Base-by-base conservation (phyloP, 1,284 basidiomycete genomes). In the Xerocomus amazonicus region DNA sequence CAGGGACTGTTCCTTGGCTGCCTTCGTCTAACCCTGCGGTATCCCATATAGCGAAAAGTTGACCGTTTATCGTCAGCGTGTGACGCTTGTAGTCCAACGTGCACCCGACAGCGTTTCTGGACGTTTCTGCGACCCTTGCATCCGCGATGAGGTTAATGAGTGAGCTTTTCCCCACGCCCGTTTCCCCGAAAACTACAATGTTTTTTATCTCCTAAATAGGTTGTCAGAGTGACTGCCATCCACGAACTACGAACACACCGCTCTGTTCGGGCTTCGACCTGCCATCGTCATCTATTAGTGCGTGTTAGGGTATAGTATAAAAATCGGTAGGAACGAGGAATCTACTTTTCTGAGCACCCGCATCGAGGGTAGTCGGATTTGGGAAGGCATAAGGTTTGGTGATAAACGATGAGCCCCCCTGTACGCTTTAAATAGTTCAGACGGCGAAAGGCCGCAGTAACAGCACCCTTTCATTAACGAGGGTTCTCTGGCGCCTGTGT, bases 91-190 rank as follows among this genome's bases (percentile, higher is more conserved):
- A 60, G 23, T 29, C 38, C 2, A 56, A 44, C 4, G 62, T 68
- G 42, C 66, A 65, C 27, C 63, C 62, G 8, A 40, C 43, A 4
- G 59, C 60, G 14, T 49, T 54, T 48, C 50, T 66, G 4, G 62
- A 68, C 1, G 55, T 63, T 32, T 52, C 35, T 1, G 60, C 53
- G 9, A 66, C 7, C 12, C 31, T 41, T 46, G 19, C 12, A 4
- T 52, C 58, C 2, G 62, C 61, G n/a, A 65, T 52, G 27, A 65
- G 31, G 43, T 65, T 68, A 43, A 65, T 52, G 37, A 65, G 55
- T 23, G 62, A 68, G 38, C 62, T 66, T 42, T 64, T 67, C 23
- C 65, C 65, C 36, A 64, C 58, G 12, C 62, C 64, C 1, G 47
- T 62, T 36, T 68, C 64, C 26, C 62, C 66, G n/a, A 66, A 66